Conservation (phyloP, 2,329 filamentous ascomycete genomes). For the Pseudogymnoascus sp. region DNA sequence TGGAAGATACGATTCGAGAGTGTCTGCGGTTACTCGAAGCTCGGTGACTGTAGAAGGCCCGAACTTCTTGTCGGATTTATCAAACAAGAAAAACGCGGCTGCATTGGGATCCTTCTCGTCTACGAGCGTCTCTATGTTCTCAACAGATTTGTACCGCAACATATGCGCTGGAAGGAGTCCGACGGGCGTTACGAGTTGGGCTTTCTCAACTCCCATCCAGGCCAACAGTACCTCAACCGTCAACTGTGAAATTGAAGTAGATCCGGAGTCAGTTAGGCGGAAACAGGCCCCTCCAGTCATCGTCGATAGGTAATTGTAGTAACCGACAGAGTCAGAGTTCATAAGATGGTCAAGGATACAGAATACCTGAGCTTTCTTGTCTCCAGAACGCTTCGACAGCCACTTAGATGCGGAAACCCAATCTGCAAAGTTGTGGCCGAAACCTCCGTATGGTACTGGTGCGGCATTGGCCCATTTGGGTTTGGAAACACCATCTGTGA, state of each 20-base stretch:
- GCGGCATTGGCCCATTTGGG: background rate
- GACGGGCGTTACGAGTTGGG: background rate
- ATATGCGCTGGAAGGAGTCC: background rate
- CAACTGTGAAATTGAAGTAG: background rate
- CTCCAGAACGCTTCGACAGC: constrained; percentile 27
- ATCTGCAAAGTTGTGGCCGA: constrained; percentile 37
- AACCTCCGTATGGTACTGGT: constrained; percentile 28
- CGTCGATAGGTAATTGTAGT: background rate
- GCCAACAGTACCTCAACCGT: background rate
- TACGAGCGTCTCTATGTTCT: background rate
- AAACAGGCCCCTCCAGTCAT: background rate
- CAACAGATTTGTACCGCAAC: background rate
- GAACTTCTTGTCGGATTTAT: background rate
- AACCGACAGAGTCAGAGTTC: constrained; percentile 15
- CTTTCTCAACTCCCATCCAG: constrained; percentile 2
- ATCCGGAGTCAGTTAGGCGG: background rate
- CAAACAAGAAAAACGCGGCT: background rate
- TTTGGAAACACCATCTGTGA: background rate
- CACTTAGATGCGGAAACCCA: constrained; percentile 37
- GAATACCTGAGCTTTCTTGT: constrained; percentile 41
- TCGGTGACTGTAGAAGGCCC: too few species aligned
- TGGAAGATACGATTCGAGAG: constrained; percentile 20
- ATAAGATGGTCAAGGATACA: constrained; percentile 32
- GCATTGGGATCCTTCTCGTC: background rate
- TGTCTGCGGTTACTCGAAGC: background rate